Base-by-base conservation (phyloP, 2,329 filamentous ascomycete genomes). In the Colletotrichum eremochloae region DNA sequence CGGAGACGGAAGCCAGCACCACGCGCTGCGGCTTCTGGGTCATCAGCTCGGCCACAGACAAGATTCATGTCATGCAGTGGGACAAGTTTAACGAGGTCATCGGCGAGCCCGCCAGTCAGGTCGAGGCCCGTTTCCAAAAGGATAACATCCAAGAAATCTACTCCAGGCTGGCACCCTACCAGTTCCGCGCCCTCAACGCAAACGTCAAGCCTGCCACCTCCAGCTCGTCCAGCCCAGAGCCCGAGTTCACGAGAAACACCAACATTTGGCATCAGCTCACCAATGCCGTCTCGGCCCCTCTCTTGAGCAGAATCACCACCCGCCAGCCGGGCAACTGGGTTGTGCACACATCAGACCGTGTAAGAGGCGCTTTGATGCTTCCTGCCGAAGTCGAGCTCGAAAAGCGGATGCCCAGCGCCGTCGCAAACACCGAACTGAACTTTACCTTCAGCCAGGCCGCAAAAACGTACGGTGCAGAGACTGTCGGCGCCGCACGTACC, bases 1-100 rank as follows among this genome's bases (percentile, higher is more conserved):
- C 89, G 2, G 83, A 87, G 31, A 83, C 84, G 0, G 81, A 82
- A 2, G 82, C 82, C 24, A 81, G 84, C 24, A 87, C 87, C 2
- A 79, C 84, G 40, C 85, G 90, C 4, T 87, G 83, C 67, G 90
- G 88, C 6, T 90, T 87, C 77, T 92, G 89, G 89, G 82, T 91
- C 67, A 78, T 84, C 55, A 83, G 83, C 0, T 79, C 78, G 1
- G 76, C 78, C 14, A 73, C 73, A 4, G 75, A 81, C 18, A 78
- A 77, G 5, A 80, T 85, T 29, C 83, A 85, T 68, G 82, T 88
- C 38, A 83, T 87, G 76, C 84, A 86, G 75, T 90, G 88, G 90
- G 86, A 91, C 76, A 81, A 77, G 38, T 87, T 86, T 76, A 86
- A 87, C 75, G 89, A 91, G 76, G 81, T 86, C 3, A 80, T 91